Percentiles rank a stretch among this genome's conserved stretches.
These are phyloP conservation scores for Beauveria sp. DNA, from an alignment of 2,329 filamentous ascomycete genomes.

Conservation along the genomic window DNA sequence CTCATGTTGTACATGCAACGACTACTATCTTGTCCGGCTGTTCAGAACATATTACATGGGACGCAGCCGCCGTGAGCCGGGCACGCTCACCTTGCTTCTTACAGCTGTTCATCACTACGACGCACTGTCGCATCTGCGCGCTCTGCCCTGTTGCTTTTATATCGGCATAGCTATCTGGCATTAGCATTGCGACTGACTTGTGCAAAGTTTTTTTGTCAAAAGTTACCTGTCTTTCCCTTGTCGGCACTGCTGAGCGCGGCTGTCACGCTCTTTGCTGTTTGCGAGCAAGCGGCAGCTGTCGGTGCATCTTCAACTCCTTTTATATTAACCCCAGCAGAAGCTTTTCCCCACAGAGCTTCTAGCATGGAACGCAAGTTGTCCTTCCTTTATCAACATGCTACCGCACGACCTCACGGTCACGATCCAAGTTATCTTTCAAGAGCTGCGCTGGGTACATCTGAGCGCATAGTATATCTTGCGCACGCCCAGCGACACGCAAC, in stretches of 20 bases:
- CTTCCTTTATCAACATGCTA: background rate
- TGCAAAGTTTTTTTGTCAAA: background rate
- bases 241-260: background rate
- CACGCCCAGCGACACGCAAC: background rate
- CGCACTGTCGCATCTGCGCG: background rate
- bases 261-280: background rate
- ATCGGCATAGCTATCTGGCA: background rate
- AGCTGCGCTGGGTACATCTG: background rate
- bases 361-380: background rate
- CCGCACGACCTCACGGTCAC: background rate
- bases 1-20: slow-evolving; percentile 10
- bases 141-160: background rate
- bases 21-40: slow-evolving; percentile 5
- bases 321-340: background rate
- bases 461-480: background rate
- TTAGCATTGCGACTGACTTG: background rate
- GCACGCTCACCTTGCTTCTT: background rate
- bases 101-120: slow-evolving; percentile 1
- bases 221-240: background rate
- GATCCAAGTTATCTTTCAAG: background rate
- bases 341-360: background rate
- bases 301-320: background rate
- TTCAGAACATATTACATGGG: background rate
- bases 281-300: background rate
- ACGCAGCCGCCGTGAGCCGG: background rate